Evolutionary conservation across 148 eudicot species (phyloP), one percentile per base, ranked within the genome.

Genomic region (Diospyros kaki): DNA sequence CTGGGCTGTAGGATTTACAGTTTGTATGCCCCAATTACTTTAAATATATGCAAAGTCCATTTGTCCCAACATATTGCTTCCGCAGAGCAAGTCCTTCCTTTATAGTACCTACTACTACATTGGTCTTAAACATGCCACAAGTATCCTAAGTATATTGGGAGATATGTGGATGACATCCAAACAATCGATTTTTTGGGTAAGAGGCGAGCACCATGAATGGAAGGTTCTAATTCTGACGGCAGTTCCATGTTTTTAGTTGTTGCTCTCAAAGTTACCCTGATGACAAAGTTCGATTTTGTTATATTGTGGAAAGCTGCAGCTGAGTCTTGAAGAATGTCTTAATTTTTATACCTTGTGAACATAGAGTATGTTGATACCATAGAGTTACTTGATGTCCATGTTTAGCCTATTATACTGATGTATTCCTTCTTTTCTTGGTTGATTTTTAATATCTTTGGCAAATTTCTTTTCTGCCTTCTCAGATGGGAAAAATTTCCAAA

Each of bases 401-500:
- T 61, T 61, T 73, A 62, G 18, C 56, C 58, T 74, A 63, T 46
- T 4, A 15, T 41, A n/a, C 4, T 9, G 69, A 64, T 45, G 9
- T 63, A 61, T 69, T 70, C 62, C 56, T 17, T 39, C 54, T 66
- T 43, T 43, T 65, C 41, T 45, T 55, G 9, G 61, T 40, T 65
- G 71, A 44, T 70, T 64, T 28, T 28, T 18, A 51, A 59, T 18
- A 15, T 62, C 44, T 69, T 50, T 69, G 66, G 66, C 56, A 56
- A 40, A 64, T 68, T 69, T n/a, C 11, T 63, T 17, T 45, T 73
- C 48, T 48, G 45, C 73, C 73, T 18, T 72, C 76, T 70, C 89
- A 94, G 96, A 71, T 76, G 70, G 96, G 96, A 67, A 92, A 88
- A 87, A 88, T 92, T 82, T 88, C 89, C 42, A 95, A 90, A 83